A percentile compares a stretch with the other conserved stretches of the same genome.
These are phyloP conservation scores for Fusarium setosum DNA, from an alignment of 2,329 filamentous ascomycete species.

Conservation along the genomic window DNA sequence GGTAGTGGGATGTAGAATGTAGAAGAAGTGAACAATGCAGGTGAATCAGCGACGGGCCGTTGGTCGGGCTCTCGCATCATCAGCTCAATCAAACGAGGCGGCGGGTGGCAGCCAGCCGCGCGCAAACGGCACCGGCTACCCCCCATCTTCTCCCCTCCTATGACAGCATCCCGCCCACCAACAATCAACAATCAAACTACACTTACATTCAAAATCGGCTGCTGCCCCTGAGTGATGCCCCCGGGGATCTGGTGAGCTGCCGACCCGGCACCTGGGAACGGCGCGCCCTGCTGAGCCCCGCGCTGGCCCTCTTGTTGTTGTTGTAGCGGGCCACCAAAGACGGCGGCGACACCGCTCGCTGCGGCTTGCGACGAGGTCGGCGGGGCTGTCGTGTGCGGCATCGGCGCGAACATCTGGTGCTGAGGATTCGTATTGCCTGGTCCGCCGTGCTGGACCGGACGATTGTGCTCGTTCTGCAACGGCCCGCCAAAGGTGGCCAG, in stretches of 20 bases:
- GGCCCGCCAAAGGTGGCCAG: conserved; percentile 65
- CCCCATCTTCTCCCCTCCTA: conserved; percentile 5
- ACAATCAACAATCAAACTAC: conserved; percentile 9
- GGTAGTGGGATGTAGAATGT: neutral
- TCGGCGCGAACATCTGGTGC: conserved; percentile 69
- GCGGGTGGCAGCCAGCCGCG: conserved; percentile 21
- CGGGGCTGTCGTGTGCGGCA: conserved; percentile 62
- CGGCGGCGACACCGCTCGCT: conserved; percentile 68
- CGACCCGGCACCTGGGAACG: conserved; percentile 60
- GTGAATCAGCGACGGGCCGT: conserved; percentile 23
- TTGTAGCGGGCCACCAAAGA: conserved; percentile 78
- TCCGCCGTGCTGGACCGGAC: conserved; percentile 63
- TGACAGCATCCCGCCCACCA: neutral
- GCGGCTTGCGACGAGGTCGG: conserved; percentile 66
- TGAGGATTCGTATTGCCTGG: conserved; percentile 59
- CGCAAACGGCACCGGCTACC: conserved; percentile 11
- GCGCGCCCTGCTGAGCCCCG: conserved; percentile 54
- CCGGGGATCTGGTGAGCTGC: conserved; percentile 52
- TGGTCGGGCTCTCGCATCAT: conserved; percentile 17
- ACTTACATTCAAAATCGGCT: conserved; percentile 65
- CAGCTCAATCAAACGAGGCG: conserved; percentile 15
- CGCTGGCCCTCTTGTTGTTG: conserved; percentile 73
- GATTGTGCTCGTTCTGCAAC: conserved; percentile 63
- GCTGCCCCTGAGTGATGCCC: conserved; percentile 55
- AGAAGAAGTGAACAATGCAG: conserved; percentile 9